These are phyloP conservation scores for Mortierella sp. DNA, from an alignment of 371 early-diverging fungal species.

Conservation along the genomic window DNA sequence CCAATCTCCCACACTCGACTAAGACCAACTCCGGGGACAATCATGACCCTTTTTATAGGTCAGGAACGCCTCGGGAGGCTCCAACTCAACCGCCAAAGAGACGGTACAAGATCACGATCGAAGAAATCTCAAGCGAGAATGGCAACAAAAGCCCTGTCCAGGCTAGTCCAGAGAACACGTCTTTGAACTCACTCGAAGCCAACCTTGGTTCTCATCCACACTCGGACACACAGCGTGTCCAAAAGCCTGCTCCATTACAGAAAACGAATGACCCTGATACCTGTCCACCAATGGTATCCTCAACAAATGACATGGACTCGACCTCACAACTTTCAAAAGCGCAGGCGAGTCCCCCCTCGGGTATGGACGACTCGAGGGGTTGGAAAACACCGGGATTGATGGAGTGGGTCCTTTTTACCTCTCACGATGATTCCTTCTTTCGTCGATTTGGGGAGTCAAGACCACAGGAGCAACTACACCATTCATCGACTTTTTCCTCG, in stretches of 20 bases:
- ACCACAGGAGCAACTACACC: slow-evolving; percentile 1
- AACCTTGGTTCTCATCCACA: too few species aligned
- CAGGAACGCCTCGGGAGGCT: neutral
- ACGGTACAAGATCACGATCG: slow-evolving; percentile 32
- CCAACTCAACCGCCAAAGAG: slow-evolving; percentile 20
- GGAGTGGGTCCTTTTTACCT: slow-evolving; percentile 25
- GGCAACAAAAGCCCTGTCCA: neutral
- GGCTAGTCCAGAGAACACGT: too few species aligned
- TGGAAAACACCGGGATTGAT: slow-evolving; percentile 7
- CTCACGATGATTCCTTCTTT: slow-evolving; percentile 14
- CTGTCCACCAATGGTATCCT: too few species aligned
- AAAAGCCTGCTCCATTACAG: too few species aligned
- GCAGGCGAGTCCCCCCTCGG: too few species aligned
- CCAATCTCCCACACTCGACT: too few species aligned
- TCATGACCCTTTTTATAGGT: neutral
- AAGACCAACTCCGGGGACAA: neutral
- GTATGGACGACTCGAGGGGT: too few species aligned
- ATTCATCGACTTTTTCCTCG: too few species aligned
- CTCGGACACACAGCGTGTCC: too few species aligned
- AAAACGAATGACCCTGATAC: too few species aligned
- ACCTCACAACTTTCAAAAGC: neutral
- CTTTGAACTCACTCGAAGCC: too few species aligned
- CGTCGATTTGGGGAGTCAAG: neutral
- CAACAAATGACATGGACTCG: neutral
- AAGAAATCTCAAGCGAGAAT: slow-evolving; percentile 18